Evolutionary conservation across 2,329 filamentous ascomycete species (phyloP).

Genomic region (Pochonia chlamydosporia): DNA sequence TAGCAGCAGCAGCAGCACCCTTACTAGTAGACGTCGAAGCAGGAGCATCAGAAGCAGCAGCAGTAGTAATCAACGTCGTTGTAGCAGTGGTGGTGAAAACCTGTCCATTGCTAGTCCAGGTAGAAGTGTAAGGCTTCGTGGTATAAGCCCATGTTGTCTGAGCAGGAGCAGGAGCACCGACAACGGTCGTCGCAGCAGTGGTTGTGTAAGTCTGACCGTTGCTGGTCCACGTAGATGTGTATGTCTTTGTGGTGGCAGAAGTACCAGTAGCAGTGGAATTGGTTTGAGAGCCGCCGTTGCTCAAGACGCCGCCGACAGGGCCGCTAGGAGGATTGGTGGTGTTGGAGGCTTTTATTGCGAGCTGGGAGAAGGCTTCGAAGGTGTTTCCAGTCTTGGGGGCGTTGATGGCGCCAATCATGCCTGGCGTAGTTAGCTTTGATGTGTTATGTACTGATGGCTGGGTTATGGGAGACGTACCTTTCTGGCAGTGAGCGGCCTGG

Average conservation of each 20-base stretch:
- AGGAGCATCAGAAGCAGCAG: neutral
- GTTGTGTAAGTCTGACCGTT: neutral
- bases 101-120: neutral
- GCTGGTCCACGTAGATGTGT: neutral
- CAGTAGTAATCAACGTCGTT: neutral
- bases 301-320: neutral
- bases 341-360: neutral
- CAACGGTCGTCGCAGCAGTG: neutral
- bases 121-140: neutral
- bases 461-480: slow-evolving; percentile 46
- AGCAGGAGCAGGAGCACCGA: neutral
- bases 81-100: neutral
- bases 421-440: neutral
- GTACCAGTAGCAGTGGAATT: neutral
- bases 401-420: neutral
- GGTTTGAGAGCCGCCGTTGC: neutral
- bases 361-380: neutral
- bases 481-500: slow-evolving; percentile 52
- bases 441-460: neutral
- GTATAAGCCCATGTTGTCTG: neutral
- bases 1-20: neutral
- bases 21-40: neutral
- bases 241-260: neutral
- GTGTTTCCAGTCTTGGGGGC: neutral
- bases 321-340: neutral